These are phyloP conservation scores for Calonectria honghensis DNA, from an alignment of 2,329 filamentous ascomycete genomes.

Conservation along the genomic window DNA sequence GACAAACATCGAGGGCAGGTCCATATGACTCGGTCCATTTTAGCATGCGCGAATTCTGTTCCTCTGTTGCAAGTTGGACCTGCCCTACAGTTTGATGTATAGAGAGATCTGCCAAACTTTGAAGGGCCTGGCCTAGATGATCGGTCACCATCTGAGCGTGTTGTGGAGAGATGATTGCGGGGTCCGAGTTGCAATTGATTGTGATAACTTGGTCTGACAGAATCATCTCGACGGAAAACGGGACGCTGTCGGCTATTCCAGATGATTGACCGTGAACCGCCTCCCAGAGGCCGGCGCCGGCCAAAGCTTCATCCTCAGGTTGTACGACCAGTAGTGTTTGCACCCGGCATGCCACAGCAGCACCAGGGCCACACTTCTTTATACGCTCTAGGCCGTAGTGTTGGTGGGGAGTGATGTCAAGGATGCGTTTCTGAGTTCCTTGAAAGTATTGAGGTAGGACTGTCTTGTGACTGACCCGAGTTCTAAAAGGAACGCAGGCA, in stretches of 20 bases:
- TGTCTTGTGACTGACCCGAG: not conserved
- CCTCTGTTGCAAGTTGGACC: not conserved
- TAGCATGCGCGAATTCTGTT: not conserved
- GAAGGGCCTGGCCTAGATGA: not conserved
- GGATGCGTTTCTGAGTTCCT: not conserved
- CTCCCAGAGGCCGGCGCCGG: not conserved
- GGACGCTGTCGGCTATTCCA: not conserved
- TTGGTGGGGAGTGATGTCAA: not conserved
- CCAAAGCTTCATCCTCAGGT: not conserved
- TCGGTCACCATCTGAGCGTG: not conserved
- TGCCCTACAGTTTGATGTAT: not conserved
- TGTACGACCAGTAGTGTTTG: not conserved
- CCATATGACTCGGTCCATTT: slow-evolving; percentile 10
- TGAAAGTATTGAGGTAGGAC: not conserved
- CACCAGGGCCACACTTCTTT: not conserved
- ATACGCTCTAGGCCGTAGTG: not conserved
- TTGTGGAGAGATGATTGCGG: not conserved
- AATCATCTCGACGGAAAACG: not conserved
- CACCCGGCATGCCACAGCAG: not conserved
- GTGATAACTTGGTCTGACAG: not conserved
- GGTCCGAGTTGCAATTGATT: not conserved
- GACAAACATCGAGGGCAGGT: not conserved
- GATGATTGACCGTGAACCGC: not conserved
- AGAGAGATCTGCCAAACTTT: not conserved
- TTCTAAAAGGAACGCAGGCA: not conserved